These are phyloP conservation scores for Solanum sejunctum DNA, from an alignment of 257 asterid genomes.

Conservation along the genomic window DNA sequence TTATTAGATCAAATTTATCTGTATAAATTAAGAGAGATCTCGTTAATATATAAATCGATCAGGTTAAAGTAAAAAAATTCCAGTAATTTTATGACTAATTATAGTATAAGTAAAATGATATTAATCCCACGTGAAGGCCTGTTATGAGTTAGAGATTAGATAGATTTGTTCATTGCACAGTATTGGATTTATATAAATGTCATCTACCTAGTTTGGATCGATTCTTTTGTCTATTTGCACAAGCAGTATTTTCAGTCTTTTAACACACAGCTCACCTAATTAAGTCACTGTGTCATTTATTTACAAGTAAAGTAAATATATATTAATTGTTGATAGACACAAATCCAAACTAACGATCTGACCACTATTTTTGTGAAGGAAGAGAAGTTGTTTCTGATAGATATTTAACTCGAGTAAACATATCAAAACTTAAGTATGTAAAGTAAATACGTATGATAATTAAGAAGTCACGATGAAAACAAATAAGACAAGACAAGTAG, in stretches of 20 bases:
- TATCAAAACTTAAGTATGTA: neutral
- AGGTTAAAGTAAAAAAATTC: neutral
- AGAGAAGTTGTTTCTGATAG: neutral
- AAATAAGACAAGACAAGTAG: neutral
- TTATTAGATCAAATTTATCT: neutral
- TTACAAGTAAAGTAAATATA: neutral
- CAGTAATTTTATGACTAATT: neutral
- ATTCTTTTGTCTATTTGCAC: neutral
- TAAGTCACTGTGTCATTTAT: neutral
- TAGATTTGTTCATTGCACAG: neutral
- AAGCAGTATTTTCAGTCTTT: neutral
- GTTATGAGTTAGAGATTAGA: neutral
- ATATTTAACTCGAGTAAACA: neutral
- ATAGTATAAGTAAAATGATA: neutral
- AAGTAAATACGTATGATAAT: neutral
- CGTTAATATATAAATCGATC: neutral
- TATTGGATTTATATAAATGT: neutral
- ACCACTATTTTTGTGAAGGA: too few species aligned
- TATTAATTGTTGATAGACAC: neutral
- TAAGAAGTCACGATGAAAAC: neutral
- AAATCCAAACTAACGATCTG: neutral
- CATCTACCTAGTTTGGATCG: neutral
- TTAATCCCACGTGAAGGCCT: neutral
- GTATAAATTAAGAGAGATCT: neutral
- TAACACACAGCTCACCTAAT: neutral